phyloP scores from a whole-genome alignment of 2,329 filamentous ascomycete species.

The Alternaria conjuncta region DNA sequence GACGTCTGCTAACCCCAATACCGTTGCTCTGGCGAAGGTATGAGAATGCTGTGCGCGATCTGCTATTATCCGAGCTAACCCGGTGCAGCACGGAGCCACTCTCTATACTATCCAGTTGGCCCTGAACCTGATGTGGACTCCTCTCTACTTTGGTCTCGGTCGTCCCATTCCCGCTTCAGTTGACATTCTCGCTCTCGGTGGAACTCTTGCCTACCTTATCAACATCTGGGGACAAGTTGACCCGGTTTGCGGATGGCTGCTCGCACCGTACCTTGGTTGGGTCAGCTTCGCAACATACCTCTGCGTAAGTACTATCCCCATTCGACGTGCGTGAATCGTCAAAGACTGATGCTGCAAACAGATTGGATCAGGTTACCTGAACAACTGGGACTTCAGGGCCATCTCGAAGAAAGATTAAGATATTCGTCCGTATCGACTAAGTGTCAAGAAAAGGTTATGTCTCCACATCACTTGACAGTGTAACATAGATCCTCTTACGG shows the following conservation, averaged over 20 bases:
- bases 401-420: conserved; percentile 32
- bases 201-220: conserved; percentile 72
- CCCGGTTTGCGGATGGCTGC: conserved; percentile 71
- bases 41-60: not conserved
- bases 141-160: conserved; percentile 83
- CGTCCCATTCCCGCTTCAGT: conserved; percentile 75
- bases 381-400: conserved; percentile 48
- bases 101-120: conserved; percentile 87
- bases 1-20: conserved; percentile 56
- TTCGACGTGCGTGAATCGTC: not conserved
- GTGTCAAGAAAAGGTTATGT: not conserved
- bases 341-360: conserved; percentile 24
- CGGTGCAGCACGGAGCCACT: conserved; percentile 66
- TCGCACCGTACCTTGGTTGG: conserved; percentile 87
- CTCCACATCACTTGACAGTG: not conserved
- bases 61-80: conserved; percentile 5
- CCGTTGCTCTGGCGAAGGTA: conserved; percentile 65
- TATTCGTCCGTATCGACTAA: not conserved
- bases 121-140: conserved; percentile 89
- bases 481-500: not conserved
- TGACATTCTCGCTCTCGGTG: conserved; percentile 76
- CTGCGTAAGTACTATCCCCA: conserved; percentile 56
- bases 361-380: conserved; percentile 48
- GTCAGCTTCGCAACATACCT: conserved; percentile 87
- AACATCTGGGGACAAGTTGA: conserved; percentile 81